Percentiles rank a stretch among this genome's conserved stretches.
phyloP scores from a whole-genome alignment of 768 basidiomycete genomes.

The Tulasnella calospora region DNA sequence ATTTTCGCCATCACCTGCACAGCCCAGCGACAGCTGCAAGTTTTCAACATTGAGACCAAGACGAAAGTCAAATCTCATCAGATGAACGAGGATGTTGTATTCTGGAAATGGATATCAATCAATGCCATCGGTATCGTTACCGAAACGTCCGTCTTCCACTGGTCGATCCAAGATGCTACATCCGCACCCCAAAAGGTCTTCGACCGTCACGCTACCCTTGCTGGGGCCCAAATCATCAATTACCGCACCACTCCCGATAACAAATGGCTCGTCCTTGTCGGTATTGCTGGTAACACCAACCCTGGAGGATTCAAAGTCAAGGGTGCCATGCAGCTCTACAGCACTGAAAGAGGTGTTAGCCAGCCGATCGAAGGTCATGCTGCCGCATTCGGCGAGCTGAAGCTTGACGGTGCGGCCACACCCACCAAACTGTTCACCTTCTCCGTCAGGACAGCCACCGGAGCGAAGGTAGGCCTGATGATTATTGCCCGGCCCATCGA shows the following conservation, averaged over 20 bases:
- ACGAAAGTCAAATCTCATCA: conserved; percentile 95
- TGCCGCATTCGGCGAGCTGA: conserved; percentile 89
- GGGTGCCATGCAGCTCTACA: conserved; percentile 96
- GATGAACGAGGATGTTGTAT: conserved; percentile 89
- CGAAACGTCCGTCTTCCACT: conserved; percentile 87
- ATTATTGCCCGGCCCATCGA: no score
- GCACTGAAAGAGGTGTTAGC: conserved; percentile 83
- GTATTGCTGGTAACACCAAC: conserved; percentile 91
- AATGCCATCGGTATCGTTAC: conserved; percentile 93
- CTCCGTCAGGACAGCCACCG: conserved; percentile 91
- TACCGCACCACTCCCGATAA: conserved; percentile 90
- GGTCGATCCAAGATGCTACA: conserved; percentile 70
- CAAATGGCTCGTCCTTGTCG: conserved; percentile 95
- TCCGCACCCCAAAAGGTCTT: conserved; percentile 88
- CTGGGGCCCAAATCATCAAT: conserved; percentile 96
- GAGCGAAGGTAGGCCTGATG: conserved; percentile 76
- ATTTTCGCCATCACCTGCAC: conserved; percentile 19
- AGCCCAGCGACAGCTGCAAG: conserved; percentile 92
- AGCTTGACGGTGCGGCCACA: conserved; percentile 80
- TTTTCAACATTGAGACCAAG: conserved; percentile 97
- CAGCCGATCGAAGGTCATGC: conserved; percentile 99
- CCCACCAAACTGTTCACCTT: conserved; percentile 91
- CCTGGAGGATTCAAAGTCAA: conserved; percentile 98
- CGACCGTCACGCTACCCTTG: conserved; percentile 91
- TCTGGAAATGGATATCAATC: conserved; percentile 98